phyloP scores from a whole-genome alignment of 257 asterid species.

The Salvia splendens region DNA sequence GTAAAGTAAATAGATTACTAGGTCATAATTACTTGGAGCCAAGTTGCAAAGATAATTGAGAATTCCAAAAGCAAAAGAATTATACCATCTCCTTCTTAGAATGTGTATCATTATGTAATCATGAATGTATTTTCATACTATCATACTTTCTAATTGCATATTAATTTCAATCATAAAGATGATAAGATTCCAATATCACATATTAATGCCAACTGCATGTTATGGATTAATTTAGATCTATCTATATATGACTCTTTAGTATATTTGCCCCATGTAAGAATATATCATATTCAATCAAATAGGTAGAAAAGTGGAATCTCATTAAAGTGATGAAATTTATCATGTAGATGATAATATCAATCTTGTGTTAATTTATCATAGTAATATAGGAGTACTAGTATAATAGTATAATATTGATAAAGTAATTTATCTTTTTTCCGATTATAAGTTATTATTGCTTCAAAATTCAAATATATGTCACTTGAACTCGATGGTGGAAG shows the following conservation, averaged over 20 bases:
- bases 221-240: no score
- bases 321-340: no score
- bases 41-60: constrained; percentile 27
- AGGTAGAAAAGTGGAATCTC: not conserved
- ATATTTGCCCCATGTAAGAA: not conserved
- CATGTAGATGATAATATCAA: no score
- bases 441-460: no score
- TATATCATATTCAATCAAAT: no score
- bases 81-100: not conserved
- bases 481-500: not conserved
- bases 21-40: constrained; percentile 27
- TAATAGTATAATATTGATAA: no score
- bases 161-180: not conserved
- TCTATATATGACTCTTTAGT: not conserved
- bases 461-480: no score
- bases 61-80: constrained; percentile 21
- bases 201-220: no score
- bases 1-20: not conserved
- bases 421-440: no score
- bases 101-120: constrained; percentile 24
- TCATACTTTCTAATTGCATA: not conserved
- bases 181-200: not conserved
- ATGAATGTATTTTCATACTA: not conserved
- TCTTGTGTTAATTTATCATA: no score
- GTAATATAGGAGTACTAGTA: no score